phyloP scores from a whole-genome alignment of 345 rosid species.

The Acer negundo region DNA sequence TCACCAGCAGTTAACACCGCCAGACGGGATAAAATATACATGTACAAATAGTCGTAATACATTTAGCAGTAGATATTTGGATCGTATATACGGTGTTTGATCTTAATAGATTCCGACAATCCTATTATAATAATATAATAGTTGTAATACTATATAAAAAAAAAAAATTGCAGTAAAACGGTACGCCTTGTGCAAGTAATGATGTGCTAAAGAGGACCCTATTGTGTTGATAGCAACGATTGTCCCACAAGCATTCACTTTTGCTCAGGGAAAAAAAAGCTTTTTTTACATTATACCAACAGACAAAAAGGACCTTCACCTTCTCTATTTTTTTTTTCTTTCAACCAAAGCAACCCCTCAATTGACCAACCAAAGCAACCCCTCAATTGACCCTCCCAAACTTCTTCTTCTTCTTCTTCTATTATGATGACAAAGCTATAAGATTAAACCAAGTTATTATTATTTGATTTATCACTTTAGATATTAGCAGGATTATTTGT shows the following conservation, averaged over 20 bases:
- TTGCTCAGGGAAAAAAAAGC: neutral
- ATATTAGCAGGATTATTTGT: too few species aligned
- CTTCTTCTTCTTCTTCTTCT: neutral
- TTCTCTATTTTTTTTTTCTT: neutral
- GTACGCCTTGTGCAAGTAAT: neutral
- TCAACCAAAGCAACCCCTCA: slow-evolving; percentile 14
- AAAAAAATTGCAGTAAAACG: too few species aligned
- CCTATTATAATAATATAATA: too few species aligned
- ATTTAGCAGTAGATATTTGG: too few species aligned
- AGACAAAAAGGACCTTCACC: neutral
- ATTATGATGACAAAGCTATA: neutral
- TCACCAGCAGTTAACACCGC: too few species aligned
- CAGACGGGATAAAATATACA: too few species aligned
- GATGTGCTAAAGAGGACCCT: slow-evolving; percentile 1
- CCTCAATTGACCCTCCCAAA: neutral
- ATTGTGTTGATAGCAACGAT: slow-evolving; percentile 10
- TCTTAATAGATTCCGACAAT: too few species aligned
- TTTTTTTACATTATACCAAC: neutral
- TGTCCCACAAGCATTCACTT: slow-evolving; percentile 14
- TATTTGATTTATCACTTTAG: too few species aligned
- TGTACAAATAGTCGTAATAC: too few species aligned
- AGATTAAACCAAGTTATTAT: too few species aligned
- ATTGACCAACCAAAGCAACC: slow-evolving; percentile 14
- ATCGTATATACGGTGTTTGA: too few species aligned
- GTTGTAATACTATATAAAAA: too few species aligned